Conservation (phyloP, 2,329 filamentous ascomycete genomes). For the Colletotrichum theobromicola region DNA sequence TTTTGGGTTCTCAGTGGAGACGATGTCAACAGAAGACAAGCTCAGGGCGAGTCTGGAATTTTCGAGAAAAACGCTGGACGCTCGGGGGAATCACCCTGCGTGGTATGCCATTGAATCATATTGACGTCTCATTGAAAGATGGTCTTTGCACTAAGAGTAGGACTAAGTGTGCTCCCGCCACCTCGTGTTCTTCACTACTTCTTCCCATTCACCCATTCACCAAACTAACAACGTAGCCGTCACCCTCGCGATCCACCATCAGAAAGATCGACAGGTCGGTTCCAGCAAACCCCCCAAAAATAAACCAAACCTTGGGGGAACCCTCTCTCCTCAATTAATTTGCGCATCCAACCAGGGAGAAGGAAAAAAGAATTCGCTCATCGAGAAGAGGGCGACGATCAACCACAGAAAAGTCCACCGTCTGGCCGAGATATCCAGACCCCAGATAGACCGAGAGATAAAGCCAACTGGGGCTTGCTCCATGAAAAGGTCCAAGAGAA, state of each 20-base stretch:
- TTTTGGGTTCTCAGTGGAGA: neutral
- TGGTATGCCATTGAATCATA: neutral
- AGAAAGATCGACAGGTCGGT: neutral
- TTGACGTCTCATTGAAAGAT: neutral
- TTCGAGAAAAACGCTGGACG: neutral
- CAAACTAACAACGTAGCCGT: neutral
- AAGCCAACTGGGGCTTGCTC: neutral
- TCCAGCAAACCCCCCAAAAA: neutral
- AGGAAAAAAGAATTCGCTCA: neutral
- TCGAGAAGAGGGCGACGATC: neutral
- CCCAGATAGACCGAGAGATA: neutral
- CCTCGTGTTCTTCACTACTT: neutral
- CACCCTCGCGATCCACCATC: neutral
- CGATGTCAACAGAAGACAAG: neutral
- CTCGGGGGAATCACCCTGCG: neutral
- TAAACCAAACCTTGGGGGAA: neutral
- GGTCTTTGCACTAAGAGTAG: neutral
- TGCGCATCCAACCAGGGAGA: neutral
- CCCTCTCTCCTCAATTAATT: neutral
- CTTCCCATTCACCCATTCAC: neutral
- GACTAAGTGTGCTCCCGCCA: neutral
- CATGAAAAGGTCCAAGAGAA: neutral
- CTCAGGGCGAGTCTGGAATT: neutral
- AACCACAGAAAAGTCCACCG: neutral
- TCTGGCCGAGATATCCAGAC: neutral